A percentile compares a stretch with the other conserved stretches of the same genome.
phyloP scores from a whole-genome alignment of 441 rosid genomes.

The Erodium texanum region DNA sequence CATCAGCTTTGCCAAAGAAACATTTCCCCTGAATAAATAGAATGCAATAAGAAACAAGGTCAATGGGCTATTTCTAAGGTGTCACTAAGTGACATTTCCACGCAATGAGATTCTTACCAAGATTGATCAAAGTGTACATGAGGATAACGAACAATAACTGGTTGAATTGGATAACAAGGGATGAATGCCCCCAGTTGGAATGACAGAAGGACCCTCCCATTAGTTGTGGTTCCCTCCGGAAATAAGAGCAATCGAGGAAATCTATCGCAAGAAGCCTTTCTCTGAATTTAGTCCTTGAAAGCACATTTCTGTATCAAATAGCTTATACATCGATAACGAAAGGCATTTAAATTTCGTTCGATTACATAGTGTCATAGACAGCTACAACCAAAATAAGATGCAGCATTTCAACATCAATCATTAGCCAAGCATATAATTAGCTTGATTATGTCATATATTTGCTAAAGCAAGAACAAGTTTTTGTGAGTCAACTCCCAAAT shows the following conservation, averaged over 20 bases:
- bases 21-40: conserved; percentile 55
- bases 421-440: not conserved
- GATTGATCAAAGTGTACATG: conserved; percentile 97
- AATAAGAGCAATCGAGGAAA: conserved; percentile 81
- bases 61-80: conserved; percentile 7
- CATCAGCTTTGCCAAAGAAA: conserved; percentile 77
- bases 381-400: not conserved
- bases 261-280: conserved; percentile 71
- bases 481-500: not conserved
- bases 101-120: conserved; percentile 43
- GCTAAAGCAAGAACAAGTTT: not conserved
- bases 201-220: conserved; percentile 71
- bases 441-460: not conserved
- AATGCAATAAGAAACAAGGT: conserved; percentile 10
- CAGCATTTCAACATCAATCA: not conserved
- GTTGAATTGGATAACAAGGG: conserved; percentile 79
- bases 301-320: conserved; percentile 90
- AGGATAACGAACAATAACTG: conserved; percentile 81
- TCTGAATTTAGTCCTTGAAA: conserved; percentile 97
- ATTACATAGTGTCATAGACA: not conserved
- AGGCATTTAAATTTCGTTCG: conserved; percentile 30
- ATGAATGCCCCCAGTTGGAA: conserved; percentile 97
- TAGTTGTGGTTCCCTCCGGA: conserved; percentile 98
- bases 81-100: conserved; percentile 6
- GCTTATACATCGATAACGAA: conserved; percentile 52